Conservation (phyloP, 2,329 filamentous ascomycete species). For the Aspergillus sp. region DNA sequence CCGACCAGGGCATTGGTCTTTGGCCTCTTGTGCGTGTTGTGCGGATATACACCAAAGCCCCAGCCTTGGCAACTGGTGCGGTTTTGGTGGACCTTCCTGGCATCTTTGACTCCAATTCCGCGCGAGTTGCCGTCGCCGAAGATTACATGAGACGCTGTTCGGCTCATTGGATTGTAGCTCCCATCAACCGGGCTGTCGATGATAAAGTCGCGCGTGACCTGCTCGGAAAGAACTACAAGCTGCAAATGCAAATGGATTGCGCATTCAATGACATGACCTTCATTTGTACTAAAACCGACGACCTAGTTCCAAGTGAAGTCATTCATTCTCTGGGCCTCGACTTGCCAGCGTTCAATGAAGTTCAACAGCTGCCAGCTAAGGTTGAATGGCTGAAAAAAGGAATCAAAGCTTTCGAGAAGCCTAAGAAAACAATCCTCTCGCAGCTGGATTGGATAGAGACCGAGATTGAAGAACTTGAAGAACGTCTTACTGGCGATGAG, state of each 20-base stretch:
- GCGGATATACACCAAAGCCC: constrained; percentile 11
- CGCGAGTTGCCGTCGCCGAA: constrained; percentile 10
- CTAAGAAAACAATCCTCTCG: background rate
- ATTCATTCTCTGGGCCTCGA: constrained; percentile 42
- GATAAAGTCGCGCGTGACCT: constrained; percentile 61
- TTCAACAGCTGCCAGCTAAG: background rate
- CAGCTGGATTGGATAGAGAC: background rate
- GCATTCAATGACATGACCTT: constrained; percentile 59
- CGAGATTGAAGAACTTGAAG: background rate
- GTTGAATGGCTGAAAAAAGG: too few species aligned
- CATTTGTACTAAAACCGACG: constrained; percentile 65
- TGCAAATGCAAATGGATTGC: constrained; percentile 62
- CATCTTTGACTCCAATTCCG: constrained; percentile 17
- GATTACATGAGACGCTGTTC: constrained; percentile 18
- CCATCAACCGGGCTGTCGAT: constrained; percentile 61
- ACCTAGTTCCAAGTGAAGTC: constrained; percentile 56
- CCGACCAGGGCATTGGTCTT: constrained; percentile 31
- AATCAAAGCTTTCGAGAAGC: background rate
- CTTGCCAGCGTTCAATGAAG: background rate
- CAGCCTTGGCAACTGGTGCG: constrained; percentile 14
- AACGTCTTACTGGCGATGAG: background rate
- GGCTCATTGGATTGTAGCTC: constrained; percentile 17
- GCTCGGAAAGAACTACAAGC: constrained; percentile 59
- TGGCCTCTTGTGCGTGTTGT: constrained; percentile 44
- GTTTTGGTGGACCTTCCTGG: constrained; percentile 16